Base-by-base conservation (phyloP, 129 eudicot genomes). In the Mikania micrantha region DNA sequence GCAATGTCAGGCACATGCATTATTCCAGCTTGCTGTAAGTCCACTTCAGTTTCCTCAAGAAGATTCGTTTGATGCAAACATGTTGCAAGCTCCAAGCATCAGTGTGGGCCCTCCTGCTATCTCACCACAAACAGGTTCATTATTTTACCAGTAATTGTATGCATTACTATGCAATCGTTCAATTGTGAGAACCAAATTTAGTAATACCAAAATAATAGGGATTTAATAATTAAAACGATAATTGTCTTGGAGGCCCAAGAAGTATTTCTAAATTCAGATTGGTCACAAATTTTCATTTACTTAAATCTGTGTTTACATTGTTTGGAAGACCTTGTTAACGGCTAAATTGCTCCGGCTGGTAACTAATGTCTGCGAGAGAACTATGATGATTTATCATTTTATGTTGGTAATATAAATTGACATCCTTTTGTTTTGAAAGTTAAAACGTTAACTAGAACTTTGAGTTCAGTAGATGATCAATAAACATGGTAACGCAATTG, bases 1-100 rank as follows among this genome's bases (percentile, higher is more conserved):
- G 76, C 60, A 79, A 75, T 58, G 35, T 60, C 77, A 94, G 99
- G 99, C 95, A 75, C 88, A 19, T 13, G 83, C 83, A 13, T 49
- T 94, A 41, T 82, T 94, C 83, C 95, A 87, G 72, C 81, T 94
- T 68, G 99, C 97, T 69, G 88, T 97, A 64, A 90, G 95, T 79
- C 87, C 95, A 3, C 78, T 81, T 24, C 82, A 81, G 13, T 76
- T 81, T 60, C 80, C 88, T 70, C 83, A 74, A 27, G 97, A 85
- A 53, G 84, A 76, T 49, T 74, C 77, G 59, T 60, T 40, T 78
- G 79, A 78, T 75, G 84, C 80, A 68, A 70, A 67, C 65, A 32
- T 67, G 42, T 57, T 79, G 25, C 84, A 81, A n/a, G 50, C 81
- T 69, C 66, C 72, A 44, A 71, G 76, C 61, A 25, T 69, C 32